Conservation (phyloP, 1,284 basidiomycete species). For the Cystobasidiaceae sp. region DNA sequence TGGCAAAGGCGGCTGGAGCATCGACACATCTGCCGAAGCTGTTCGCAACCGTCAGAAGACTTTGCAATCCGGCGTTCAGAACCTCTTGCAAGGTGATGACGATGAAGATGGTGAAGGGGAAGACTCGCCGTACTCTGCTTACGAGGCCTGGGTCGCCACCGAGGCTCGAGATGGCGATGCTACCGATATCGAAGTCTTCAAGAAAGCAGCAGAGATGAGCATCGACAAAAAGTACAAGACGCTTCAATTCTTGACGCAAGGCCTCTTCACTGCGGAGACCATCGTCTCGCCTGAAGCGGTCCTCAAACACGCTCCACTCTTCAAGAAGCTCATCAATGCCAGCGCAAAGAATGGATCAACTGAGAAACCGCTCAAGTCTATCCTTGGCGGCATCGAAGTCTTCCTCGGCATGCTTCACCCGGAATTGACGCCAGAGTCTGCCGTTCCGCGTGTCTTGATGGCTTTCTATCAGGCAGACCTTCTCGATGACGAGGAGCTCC, state of each 20-base stretch:
- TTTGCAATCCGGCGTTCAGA: conserved; percentile 61
- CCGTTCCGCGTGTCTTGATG: conserved; percentile 90
- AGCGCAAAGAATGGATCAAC: conserved; percentile 4
- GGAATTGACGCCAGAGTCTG: conserved; percentile 52
- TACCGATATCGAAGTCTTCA: conserved; percentile 66
- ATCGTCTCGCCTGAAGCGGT: conserved; percentile 58
- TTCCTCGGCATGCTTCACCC: conserved; percentile 67
- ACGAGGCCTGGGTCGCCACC: conserved; percentile 82
- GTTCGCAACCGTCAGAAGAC: conserved; percentile 78
- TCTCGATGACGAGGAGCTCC: conserved; percentile 75
- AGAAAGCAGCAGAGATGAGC: conserved; percentile 84
- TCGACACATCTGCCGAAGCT: conserved; percentile 84
- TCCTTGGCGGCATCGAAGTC: conserved; percentile 84
- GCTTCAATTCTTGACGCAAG: conserved; percentile 75
- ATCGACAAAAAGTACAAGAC: conserved; percentile 96
- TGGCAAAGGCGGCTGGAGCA: conserved; percentile 75
- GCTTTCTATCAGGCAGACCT: conserved; percentile 87
- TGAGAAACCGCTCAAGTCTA: conserved; percentile 92
- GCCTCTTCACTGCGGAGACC: conserved; percentile 77
- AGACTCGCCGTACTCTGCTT: conserved; percentile 72
- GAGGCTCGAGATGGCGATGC: conserved; percentile 56
- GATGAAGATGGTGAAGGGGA: conserved; percentile 81
- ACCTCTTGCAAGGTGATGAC: conserved; percentile 52
- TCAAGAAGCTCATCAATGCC: conserved; percentile 63
- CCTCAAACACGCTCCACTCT: conserved; percentile 63